Base-by-base conservation (phyloP, 2,329 filamentous ascomycete species). In the Colletotrichum lindemuthianum region DNA sequence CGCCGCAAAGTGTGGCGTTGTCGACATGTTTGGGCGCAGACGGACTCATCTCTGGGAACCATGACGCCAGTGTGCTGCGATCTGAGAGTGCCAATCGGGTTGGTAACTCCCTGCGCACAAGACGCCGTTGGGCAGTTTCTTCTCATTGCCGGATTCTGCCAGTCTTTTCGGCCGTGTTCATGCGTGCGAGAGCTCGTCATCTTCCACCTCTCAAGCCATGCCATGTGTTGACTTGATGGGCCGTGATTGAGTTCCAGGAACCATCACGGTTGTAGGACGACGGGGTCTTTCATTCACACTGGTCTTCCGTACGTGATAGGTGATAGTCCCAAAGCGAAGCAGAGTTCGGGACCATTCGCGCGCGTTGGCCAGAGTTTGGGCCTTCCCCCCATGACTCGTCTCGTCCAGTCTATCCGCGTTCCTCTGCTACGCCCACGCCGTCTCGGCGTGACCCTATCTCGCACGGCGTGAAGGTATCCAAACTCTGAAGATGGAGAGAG, bases 401-500 rank as follows among this genome's bases (percentile, higher is more conserved):
- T 61, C 45, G 57, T 64, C 45, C 32, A 24, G 33, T 60, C 8
- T 45, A 7, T 37, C 13, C 36, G 57, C 39, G 6, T 9, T 53
- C 24, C 13, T 33, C 6, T 37, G 15, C 58, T 68, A 60, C 55
- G 56, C 53, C 56, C 59, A 63, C 65, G 59, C 54, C 68, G 49
- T 4, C 37, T 47, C 52, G 65, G 67, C 55, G 66, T 67, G 67
- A 41, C 59, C 56, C 33, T 64, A 66, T 64, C 60, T 24, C 37
- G 11, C 8, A 8, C 13, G 63, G 63, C 51, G 63, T 63, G 63
- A 52, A 32, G 32, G 58, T 63, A 65, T 56, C 63, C 58, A 59
- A 65, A 65, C 34, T 52, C 24, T 48, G 41, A 61, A 32, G 12
- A 34, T 8, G 15, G 15, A n/a, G 15, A 40, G 32, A 16, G 10